phyloP scores from a whole-genome alignment of 164 flowering plant species.

The Cinnamomum chago region DNA sequence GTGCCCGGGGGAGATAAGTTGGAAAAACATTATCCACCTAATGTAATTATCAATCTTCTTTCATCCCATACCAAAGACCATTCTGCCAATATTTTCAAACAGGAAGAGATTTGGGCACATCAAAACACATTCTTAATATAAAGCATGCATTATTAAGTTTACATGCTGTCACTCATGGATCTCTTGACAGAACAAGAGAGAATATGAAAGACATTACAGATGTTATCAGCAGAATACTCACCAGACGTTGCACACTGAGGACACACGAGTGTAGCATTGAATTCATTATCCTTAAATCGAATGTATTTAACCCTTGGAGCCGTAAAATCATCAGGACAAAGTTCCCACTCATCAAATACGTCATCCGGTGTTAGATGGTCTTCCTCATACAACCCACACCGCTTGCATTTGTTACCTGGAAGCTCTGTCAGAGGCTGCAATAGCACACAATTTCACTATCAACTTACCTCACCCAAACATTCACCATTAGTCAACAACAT shows the following conservation, averaged over 20 bases:
- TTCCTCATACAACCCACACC: slow-evolving; percentile 85
- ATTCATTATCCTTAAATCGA: slow-evolving; percentile 50
- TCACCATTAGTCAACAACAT: no score
- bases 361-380: slow-evolving; percentile 54
- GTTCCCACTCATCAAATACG: slow-evolving; percentile 88
- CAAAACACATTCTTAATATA: no score
- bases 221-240: slow-evolving; percentile 20
- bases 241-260: slow-evolving; percentile 43
- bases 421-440: slow-evolving; percentile 79
- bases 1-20: no score
- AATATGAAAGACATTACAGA: background rate
- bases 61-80: background rate
- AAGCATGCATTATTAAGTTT: background rate
- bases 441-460: background rate
- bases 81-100: no score
- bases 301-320: slow-evolving; percentile 49
- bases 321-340: slow-evolving; percentile 72
- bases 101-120: no score
- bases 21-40: background rate
- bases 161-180: background rate
- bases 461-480: background rate
- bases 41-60: background rate
- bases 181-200: background rate
- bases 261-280: slow-evolving; percentile 73
- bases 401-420: slow-evolving; percentile 64